Evolutionary conservation across 768 basidiomycete species (phyloP), one percentile per base, ranked within the genome.

Genomic region (Rickenella mellea): DNA sequence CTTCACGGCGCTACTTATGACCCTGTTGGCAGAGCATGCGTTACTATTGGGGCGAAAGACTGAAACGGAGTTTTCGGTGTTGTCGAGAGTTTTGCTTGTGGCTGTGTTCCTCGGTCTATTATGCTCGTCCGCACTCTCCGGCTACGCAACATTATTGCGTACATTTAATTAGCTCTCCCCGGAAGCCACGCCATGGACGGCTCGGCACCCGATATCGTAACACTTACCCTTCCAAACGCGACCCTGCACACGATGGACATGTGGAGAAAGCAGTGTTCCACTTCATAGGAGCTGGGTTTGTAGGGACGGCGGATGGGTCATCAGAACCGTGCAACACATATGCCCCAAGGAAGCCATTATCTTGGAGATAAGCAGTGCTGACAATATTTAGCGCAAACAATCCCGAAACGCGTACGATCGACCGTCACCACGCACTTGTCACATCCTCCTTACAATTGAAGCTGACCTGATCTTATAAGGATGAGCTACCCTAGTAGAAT

Each of bases 1-100:
- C 49, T 76, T 75, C 54, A 69, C 68, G 19, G 55, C 66, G 20
- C 54, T 78, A 27, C 58, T 74, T 12, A 54, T 63, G 40, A 51
- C 62, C 10, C 70, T 66, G 5, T 75, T 73, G 1, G 54, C 70
- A 2, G 50, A 56, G 20, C 68, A 71, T 44, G 65, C 69, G 1
- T 48, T 71, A 5, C 58, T 70, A 6, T 39, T 71, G 7, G 72
- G 65, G 6, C 48, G 57, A 43, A 58, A 59, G 20, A 52, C 63
- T 2, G 68, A 71, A 40, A 51, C 50, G 17, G 39, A 69, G 11
- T 74, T 72, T 47, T 45, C 44, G 8, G 58, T 58, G 20, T 69
- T 65, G 4, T 44, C 63, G 21, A 47, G 51, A 15, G 51, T 54
- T 3, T 55, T 69, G 15, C 73, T 71, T 54, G 40, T 55, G 15